Base-by-base conservation (phyloP, 768 basidiomycete species). In the Lepiota brunneoincarnata region DNA sequence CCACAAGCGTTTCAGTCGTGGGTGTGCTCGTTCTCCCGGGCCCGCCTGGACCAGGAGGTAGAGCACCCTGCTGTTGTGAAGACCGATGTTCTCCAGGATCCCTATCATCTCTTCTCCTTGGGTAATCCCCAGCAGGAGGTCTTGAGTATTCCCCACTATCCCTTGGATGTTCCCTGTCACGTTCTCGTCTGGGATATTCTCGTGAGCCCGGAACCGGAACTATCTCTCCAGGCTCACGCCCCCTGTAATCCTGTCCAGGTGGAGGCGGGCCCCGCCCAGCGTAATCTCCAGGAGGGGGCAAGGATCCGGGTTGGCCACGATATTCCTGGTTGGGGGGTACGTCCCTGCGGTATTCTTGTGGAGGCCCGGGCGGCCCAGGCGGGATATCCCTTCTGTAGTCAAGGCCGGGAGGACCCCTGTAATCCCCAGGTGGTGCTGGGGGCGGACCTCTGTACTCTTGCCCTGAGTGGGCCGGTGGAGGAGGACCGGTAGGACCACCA, bases 391-490 rank as follows among this genome's bases (percentile, higher is more conserved):
- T 43, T 38, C 52, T 46, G 12, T 54, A 54, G 12, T 54, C 52
- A 6, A 18, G 34, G 15, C 49, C 24, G 10, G 49, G 49, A 34
- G 41, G 51, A 11, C 50, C 50, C 36, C 51, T 44, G 24, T 52
- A 44, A 21, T 52, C 51, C 7, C 45, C 45, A 47, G 45, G 31
- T 20, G 48, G 6, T 36, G 51, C 42, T 44, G 51, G 51, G 2
- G 51, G 51, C n/a, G 52, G 52, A 38, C 35, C 44, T 28, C 52
- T 38, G 14, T 45, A 38, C 4, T 54, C 52, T 46, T 38, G 44
- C 20, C 43, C 24, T 20, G 49, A 55, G 35, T 59, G 58, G 3
- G 52, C 42, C 12, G 51, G 59, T n/a, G 59, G 56, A 17, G 59
- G 53, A 21, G 59, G 56, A 3, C 51, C 51, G 20, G 53, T 38